Evolutionary conservation across 495 filamentous ascomycete species (phyloP), one percentile per base, ranked within the genome.

Genomic region (Penicillium alfredii): DNA sequence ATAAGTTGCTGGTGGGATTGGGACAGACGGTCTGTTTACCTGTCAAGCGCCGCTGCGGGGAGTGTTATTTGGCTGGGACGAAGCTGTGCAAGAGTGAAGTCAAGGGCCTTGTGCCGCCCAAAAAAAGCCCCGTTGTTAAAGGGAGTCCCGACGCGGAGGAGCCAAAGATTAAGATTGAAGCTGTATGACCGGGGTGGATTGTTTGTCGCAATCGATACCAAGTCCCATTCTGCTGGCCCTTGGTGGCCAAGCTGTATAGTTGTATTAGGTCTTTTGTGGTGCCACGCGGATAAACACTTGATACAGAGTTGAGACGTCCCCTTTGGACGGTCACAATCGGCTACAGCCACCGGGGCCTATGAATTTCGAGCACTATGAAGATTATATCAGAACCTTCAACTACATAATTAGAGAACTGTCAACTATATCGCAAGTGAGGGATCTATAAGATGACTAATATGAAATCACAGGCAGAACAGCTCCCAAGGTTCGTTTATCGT

Each of bases 1-100:
- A 96, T 55, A 80, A 84, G 64, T 60, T 96, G 57, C 71, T 97
- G 32, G 90, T 97, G 27, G 90, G 90, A 1, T 74, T 95, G 41
- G 90, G 90, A 2, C 90, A 94, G 74, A 82, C 80, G 6, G 78
- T 89, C 4, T 95, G 92, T 62, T 56, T 86, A 44, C 86, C 89
- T 2, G 79, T 93, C 1, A 84, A 82, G 1, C 66, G 83, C 23
- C 74, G 72, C 35, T 96, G 89, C 56, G 87, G 84, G 21, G 83
- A 89, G 19, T 97, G 89, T 59, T 76, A 78, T 47, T 57, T 96
- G 12, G 83, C 82, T 14, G 63, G 80, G 21, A 73, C 68, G 37
- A 80, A 83, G 19, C 56, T 96, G 42, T 98, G 90, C 57, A 82
- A 75, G 48, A 77, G 80, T 27, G 89, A 71, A 44, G 61, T 74